Evolutionary conservation across 495 filamentous ascomycete species (phyloP).

Genomic region (Lentithecium fluviatile): DNA sequence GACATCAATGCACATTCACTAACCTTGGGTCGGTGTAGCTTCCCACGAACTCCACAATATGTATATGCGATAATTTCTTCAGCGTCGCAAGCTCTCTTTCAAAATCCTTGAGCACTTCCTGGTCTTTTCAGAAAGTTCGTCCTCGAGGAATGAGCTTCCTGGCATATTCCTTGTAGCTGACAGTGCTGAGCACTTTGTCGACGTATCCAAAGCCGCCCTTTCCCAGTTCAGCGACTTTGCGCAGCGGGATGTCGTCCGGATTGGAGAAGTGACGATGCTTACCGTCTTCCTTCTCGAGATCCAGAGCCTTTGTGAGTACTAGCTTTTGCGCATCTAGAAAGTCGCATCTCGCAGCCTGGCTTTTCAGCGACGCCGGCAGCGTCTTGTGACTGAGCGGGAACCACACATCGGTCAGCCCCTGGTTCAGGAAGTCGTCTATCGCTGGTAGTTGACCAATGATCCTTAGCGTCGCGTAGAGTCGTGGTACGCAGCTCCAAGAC

Average conservation of each 20-base stretch:
- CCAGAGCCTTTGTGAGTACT: slow-evolving; percentile 26
- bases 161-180: slow-evolving; percentile 30
- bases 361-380: not conserved
- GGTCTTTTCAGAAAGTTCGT: slow-evolving; percentile 6
- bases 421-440: slow-evolving; percentile 7
- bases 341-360: not conserved
- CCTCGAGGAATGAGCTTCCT: slow-evolving; percentile 21
- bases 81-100: slow-evolving; percentile 20
- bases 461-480: slow-evolving; percentile 14
- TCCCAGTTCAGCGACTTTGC: slow-evolving; percentile 2
- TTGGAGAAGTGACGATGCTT: slow-evolving; percentile 20
- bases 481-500: slow-evolving; percentile 15
- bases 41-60: slow-evolving; percentile 29
- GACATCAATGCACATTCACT: not conserved
- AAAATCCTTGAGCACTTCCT: slow-evolving; percentile 16
- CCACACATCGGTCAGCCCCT: slow-evolving; percentile 11
- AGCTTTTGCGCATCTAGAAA: slow-evolving; percentile 17
- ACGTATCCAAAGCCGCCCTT: slow-evolving; percentile 13
- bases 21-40: slow-evolving; percentile 39
- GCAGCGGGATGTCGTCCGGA: slow-evolving; percentile 10
- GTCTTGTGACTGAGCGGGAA: slow-evolving; percentile 3
- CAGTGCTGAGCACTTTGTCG: slow-evolving; percentile 19
- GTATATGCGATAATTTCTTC: slow-evolving; percentile 22
- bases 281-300: slow-evolving; percentile 25
- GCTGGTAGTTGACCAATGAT: slow-evolving; percentile 3